Evolutionary conservation across 179 eudicot genomes (phyloP), one percentile per base, ranked within the genome.

Genomic region (Silene vulgaris): DNA sequence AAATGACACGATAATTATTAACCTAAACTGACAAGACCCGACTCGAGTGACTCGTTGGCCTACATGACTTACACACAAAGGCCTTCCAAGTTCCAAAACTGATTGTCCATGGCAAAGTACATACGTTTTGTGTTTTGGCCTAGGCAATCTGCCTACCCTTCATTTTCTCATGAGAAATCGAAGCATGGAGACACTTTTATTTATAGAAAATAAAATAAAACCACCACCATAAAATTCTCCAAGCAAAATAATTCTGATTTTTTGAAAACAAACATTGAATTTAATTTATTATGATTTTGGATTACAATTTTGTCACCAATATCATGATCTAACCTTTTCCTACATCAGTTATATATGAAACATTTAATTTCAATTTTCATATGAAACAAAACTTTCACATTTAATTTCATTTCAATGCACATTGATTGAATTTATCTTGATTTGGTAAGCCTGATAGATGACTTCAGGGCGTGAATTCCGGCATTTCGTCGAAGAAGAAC

Each of bases 401-500:
- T 35, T 4, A 35, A 37, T 37, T 37, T 37, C 3, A 30, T 65
- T 16, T 26, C 67, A 19, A 32, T 8, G 16, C 48, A 32, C n/a
- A 77, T 71, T 72, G 28, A 50, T 71, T 26, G 30, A 48, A 32
- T 17, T 81, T 64, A 81, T 65, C 59, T 72, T 68, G n/a, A 8
- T 28, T 32, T 16, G 0, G 6, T 80, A 13, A 26, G 11, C 35
- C n/a, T 76, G 70, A 45, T 83, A 80, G 85, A 77, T 80, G 40
- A 59, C 80, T 0, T 17, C 80, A 40, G 82, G 82, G 54, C 69
- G 61, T 29, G 80, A 86, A 65, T 78, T 91, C 73, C 84, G 78
- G 82, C 75, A 29, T 61, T 85, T 76, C 16, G 81, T 89, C 17
- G 90, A 89, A 54, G 81, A 89, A 50, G 87, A 87, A 57, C 30